phyloP scores from a whole-genome alignment of 2,329 filamentous ascomycete species.

The Lojkania enalia region DNA sequence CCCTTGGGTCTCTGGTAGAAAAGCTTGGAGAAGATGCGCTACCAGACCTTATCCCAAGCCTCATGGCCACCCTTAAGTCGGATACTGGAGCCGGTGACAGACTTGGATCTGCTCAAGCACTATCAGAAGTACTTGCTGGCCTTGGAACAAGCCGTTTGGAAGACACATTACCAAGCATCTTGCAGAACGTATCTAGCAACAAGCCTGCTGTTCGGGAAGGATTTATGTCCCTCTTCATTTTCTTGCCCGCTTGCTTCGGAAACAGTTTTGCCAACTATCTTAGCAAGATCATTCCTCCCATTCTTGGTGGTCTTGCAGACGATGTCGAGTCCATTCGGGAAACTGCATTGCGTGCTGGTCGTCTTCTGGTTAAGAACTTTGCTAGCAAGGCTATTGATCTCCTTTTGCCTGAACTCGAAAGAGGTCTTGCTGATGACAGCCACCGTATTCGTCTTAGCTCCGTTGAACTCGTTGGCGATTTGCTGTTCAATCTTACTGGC shows the following conservation, averaged over 20 bases:
- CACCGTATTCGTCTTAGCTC: constrained; percentile 98
- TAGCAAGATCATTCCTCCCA: constrained; percentile 91
- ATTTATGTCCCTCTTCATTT: constrained; percentile 99
- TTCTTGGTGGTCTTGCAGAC: constrained; percentile 90
- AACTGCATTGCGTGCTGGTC: constrained; percentile 90
- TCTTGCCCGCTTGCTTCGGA: constrained; percentile 97
- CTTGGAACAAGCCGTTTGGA: constrained; percentile 90
- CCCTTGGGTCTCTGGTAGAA: constrained; percentile 93
- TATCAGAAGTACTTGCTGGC: constrained; percentile 93
- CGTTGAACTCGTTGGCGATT: constrained; percentile 92
- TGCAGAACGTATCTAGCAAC: constrained; percentile 92
- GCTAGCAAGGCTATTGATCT: constrained; percentile 92
- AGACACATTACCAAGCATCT: constrained; percentile 91
- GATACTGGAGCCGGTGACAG: constrained; percentile 96
- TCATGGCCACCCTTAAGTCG: constrained; percentile 97
- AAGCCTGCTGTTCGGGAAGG: constrained; percentile 92
- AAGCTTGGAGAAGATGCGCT: constrained; percentile 96
- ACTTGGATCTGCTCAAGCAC: constrained; percentile 91
- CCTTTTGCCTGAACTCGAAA: constrained; percentile 89
- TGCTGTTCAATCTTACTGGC: constrained; percentile 96
- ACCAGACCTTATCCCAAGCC: constrained; percentile 93
- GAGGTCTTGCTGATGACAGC: constrained; percentile 94
- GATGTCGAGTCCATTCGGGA: constrained; percentile 96
- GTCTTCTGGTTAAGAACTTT: constrained; percentile 97
- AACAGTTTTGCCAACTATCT: constrained; percentile 98